A percentile compares a stretch with the other conserved stretches of the same genome.
These are phyloP conservation scores for Capsicum rhomboideum DNA, from an alignment of 257 asterid genomes.

Conservation along the genomic window DNA sequence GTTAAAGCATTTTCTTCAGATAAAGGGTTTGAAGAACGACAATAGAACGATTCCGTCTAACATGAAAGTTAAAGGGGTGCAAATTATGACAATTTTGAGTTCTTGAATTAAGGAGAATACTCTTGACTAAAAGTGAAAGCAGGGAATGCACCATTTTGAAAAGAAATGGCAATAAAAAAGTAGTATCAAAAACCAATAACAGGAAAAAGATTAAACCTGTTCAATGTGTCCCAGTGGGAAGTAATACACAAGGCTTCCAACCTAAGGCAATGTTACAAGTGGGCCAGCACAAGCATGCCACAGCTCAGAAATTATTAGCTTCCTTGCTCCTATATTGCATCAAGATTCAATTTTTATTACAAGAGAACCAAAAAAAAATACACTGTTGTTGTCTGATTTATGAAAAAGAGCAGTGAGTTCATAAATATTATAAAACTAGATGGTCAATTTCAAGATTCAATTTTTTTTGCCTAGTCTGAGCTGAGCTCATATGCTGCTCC, in stretches of 20 bases:
- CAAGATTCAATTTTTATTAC: too few relatives aligned
- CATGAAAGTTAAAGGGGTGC: neutral
- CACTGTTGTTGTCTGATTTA: too few relatives aligned
- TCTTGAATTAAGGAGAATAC: neutral
- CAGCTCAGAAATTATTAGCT: constrained; percentile 59
- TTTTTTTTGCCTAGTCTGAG: neutral
- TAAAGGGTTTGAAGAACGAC: neutral
- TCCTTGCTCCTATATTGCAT: constrained; percentile 32
- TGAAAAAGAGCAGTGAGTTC: too few relatives aligned
- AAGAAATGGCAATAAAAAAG: neutral
- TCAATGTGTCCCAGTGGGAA: constrained; percentile 87
- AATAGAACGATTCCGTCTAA: neutral
- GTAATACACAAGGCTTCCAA: constrained; percentile 80
- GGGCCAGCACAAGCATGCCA: constrained; percentile 97
- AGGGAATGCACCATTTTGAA: neutral
- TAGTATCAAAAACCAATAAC: neutral
- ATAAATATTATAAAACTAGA: neutral
- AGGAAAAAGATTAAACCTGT: constrained; percentile 37
- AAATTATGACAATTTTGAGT: neutral
- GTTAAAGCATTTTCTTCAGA: neutral
- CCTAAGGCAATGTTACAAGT: constrained; percentile 68
- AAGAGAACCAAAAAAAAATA: too few relatives aligned
- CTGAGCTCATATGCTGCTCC: neutral
- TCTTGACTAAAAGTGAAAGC: neutral
- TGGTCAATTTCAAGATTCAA: neutral